Base-by-base conservation (phyloP, 495 filamentous ascomycete genomes). In the Tuber melanosporum region DNA sequence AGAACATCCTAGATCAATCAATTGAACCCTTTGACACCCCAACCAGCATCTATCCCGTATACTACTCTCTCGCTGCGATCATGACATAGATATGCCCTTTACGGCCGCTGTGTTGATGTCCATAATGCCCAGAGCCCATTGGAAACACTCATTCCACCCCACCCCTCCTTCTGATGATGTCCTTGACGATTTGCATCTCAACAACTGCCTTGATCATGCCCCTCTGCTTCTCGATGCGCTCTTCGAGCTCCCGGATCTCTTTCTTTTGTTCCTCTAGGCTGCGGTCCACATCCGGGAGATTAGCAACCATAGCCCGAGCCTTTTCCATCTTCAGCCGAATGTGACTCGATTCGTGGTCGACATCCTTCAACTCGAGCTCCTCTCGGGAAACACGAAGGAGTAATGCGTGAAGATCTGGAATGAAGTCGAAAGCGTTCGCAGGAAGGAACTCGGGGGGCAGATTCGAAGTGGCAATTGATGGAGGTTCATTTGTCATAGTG, bases 301-400 rank as follows among this genome's bases (percentile, higher is more conserved):
- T 85, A 75, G 89, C 87, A 19, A 97, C 87, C 57, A 91, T 89
- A 14, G 79, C 85, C 26, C 92, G 87, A 71, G 94, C 95, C 78
- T 90, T 91, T 82, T 93, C 91, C 73, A 98, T 88, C 83, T 92
- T 91, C 84, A 93, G 90, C 82, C 91, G 92, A 77, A 99, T 85
- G 22, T 88, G 87, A 76, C 92, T 91, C 5, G 91, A 91, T 62
- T 91, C 92, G 1, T 89, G 88, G 15, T 90, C 88, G 39, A 98
- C 89, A 77, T 94, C 90, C 84, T 97, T 95, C 62, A 91, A 89
- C 66, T 90, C 89, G 45, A 96, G 87, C 32, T 83, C 82, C 74
- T 83, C 72, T 70, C 81, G 66, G 77, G 77, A 80, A 47, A 97
- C 89, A 62, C 91, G 92, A 75, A 90, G 86, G 70, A 98, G 88